Evolutionary conservation across 805 yeast species (phyloP), one percentile per base, ranked within the genome.

Genomic region (Wickerhamiella siamensis): DNA sequence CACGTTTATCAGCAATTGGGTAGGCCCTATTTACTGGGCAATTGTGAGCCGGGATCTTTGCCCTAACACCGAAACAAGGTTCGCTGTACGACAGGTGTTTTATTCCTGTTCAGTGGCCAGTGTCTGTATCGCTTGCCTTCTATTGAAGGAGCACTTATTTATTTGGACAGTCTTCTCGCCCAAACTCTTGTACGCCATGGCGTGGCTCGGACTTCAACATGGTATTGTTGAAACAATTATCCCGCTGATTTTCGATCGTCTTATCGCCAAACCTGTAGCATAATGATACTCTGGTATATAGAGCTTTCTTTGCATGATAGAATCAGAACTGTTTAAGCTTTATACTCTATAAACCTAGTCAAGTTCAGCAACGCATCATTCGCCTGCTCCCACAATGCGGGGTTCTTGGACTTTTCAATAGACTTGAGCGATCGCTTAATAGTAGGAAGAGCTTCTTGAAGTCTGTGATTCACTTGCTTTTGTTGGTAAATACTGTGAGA

Each of bases 101-200:
- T 50, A 47, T 33, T n/a, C 45, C 14, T 31, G 38, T 5, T 46
- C 48, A 2, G 35, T 46, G 4, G n/a, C 40, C 1, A 45, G 50
- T 10, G 47, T 52, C 4, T 31, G 46, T 8, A 32, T 48, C 3
- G 79, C 95, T 12, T 91, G 97, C 57, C 69, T 70, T 39, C 65
- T 72, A 17, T 67, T 87, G 50, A 68, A 94, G 50, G 81, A 78
- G 54, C 98, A 91, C 58, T 65, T 91, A 43, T 91, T 91, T 57
- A 81, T 91, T 8, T 91, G 98, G 98, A 87, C 97, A 2, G 98
- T 91, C 5, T 91, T 91, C 63, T 82, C 94, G 40, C 98, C 98
- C 1, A 88, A 87, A 54, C 58, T 91, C 4, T 69, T 93, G 29
- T 91, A 79, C 57, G 77, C 79, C 49, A 74, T 75, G 2, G 76